Base-by-base conservation (phyloP, 1,284 basidiomycete species). In the Rhodotorula sp. region DNA sequence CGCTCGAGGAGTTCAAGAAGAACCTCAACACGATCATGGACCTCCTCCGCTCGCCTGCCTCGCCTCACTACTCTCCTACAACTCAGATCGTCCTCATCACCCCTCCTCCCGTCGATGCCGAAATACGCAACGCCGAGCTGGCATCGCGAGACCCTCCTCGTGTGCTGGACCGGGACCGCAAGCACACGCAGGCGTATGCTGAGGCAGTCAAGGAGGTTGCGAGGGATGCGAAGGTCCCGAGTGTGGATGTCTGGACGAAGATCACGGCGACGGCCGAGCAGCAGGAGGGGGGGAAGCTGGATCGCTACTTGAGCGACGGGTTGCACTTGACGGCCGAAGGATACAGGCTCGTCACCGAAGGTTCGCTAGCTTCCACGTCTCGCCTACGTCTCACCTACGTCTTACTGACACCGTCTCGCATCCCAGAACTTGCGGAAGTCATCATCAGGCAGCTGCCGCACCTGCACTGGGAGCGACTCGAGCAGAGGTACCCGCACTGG, bases 61-160 rank as follows among this genome's bases (percentile, higher is more conserved):
- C 90, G 4, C 79, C 83, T 15, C 85, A 86, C 78, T 86, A 91
- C 81, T 88, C 88, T 4, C 88, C 90, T 1, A 76, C 83, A n/a
- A 93, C 92, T 52, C 84, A 85, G 60, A 84, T 95, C 72, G 81
- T 95, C 59, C 82, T 95, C 67, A 86, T 95, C 71, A 90, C 89
- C 8, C 89, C 92, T 22, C 91, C 93, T 6, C 93, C 93, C 3
- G 84, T 94, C 65, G 88, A 89, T 76, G 86, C 86, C 5, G 74
- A 82, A 68, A 85, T 63, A 6, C 75, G 77, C 26, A 62, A 64
- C 59, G 44, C 64, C 56, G 76, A 77, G 30, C 69, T 77, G n/a
- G 51, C 51, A 0, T 37, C 71, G 7, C 66, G 73, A 8, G 40
- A 60, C 37, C 71, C 71, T 5, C 67, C 73, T 8, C 68, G 71